These are phyloP conservation scores for Citrullus colocynthis DNA, from an alignment of 306 rosid species.

Conservation along the genomic window DNA sequence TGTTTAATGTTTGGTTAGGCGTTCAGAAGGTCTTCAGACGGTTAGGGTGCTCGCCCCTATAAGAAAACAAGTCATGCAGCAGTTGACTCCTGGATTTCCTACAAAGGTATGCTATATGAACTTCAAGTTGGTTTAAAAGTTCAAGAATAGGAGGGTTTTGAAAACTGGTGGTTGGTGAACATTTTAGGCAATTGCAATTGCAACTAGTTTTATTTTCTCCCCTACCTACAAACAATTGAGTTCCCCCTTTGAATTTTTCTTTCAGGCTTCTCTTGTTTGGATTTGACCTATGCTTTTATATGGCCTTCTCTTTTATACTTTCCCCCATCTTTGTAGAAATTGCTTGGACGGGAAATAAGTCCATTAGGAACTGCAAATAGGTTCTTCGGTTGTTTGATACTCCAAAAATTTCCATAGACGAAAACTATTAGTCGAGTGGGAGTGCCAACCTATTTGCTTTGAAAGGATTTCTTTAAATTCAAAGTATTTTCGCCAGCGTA, in stretches of 20 bases:
- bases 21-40: conserved; percentile 81
- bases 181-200: background rate
- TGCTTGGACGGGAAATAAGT: background rate
- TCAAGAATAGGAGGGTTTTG: background rate
- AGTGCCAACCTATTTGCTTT: no score
- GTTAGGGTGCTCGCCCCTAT: conserved; percentile 83
- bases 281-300: background rate
- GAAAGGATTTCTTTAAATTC: no score
- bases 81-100: conserved; percentile 71
- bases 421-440: no score
- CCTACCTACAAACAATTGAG: background rate
- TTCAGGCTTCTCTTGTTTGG: background rate
- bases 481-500: no score
- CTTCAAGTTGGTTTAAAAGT: background rate
- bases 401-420: background rate
- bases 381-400: background rate
- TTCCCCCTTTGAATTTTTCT: background rate
- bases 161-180: background rate
- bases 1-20: conserved; percentile 29
- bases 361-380: background rate
- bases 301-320: background rate
- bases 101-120: conserved; percentile 46
- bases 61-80: conserved; percentile 57
- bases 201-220: background rate
- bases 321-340: background rate